Conservation (phyloP, 192 early-diverging fungal genomes). For the Backusella morwellensis region DNA sequence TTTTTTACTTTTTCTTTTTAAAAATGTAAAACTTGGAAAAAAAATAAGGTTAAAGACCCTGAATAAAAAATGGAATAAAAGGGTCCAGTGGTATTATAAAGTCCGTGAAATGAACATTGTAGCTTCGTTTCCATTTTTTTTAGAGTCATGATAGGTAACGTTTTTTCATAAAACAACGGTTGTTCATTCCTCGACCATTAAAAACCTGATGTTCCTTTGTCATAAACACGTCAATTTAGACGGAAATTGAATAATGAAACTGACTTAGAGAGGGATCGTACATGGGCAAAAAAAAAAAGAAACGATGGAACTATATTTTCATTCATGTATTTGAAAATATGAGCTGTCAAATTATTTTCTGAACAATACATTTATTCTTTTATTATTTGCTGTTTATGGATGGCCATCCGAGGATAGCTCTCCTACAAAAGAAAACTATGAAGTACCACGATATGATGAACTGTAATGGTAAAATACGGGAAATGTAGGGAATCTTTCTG, state of each 20-base stretch:
- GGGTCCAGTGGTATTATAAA: not conserved
- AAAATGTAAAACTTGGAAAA: not conserved
- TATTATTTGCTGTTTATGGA: not conserved
- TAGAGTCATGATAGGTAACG: not conserved
- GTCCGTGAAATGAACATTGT: not conserved
- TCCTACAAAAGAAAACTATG: not conserved
- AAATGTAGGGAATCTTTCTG: not conserved
- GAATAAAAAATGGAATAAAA: not conserved
- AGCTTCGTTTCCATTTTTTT: not conserved
- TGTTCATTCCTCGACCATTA: not conserved
- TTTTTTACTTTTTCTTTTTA: not conserved
- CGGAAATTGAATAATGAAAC: slow-evolving; percentile 2
- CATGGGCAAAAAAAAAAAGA: not conserved
- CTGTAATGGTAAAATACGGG: not conserved
- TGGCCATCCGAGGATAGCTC: not conserved
- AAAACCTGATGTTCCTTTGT: not conserved
- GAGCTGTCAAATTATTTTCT: not conserved
- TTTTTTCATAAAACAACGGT: not conserved
- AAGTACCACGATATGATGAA: not conserved
- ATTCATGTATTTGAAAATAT: not conserved
- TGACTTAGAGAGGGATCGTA: not conserved
- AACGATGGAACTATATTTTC: not conserved
- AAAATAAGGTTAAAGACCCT: slow-evolving; percentile 4
- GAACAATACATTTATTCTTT: not conserved
- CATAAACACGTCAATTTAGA: not conserved